Conservation (phyloP, 345 rosid genomes). For the Moricandia moricandioides region DNA sequence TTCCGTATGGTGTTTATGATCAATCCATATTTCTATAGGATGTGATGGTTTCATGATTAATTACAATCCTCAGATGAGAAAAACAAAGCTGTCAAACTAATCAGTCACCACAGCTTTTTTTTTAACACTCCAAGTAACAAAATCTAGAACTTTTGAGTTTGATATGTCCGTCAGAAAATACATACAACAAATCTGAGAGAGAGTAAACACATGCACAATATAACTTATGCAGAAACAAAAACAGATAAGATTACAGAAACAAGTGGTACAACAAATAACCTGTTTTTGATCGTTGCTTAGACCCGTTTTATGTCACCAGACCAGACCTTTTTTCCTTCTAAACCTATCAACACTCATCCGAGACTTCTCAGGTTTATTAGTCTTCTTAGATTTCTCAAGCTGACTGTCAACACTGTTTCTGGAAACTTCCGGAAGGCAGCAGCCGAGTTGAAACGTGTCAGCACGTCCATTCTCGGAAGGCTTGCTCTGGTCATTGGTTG, state of each 20-base stretch:
- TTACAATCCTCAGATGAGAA: no score
- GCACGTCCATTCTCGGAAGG: constrained; percentile 53
- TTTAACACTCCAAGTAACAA: constrained; percentile 4
- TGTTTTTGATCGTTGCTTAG: neutral
- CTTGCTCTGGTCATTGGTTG: constrained; percentile 48
- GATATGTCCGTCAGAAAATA: constrained; percentile 29
- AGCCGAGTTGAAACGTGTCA: constrained; percentile 64
- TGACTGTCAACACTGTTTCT: constrained; percentile 96
- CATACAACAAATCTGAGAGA: constrained; percentile 20
- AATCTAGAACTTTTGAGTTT: constrained; percentile 17
- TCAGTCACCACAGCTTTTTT: constrained; percentile 11
- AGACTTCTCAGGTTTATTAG: constrained; percentile 82
- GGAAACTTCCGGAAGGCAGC: constrained; percentile 71
- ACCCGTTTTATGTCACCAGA: constrained; percentile 51
- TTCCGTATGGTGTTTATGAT: no score
- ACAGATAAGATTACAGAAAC: constrained; percentile 12
- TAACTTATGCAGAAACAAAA: constrained; percentile 21
- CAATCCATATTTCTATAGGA: no score
- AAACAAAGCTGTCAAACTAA: constrained; percentile 1
- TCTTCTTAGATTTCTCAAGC: constrained; percentile 85
- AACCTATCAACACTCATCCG: constrained; percentile 90
- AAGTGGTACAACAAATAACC: constrained; percentile 19
- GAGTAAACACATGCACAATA: constrained; percentile 14
- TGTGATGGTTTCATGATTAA: no score
- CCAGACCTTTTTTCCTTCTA: constrained; percentile 71